Base-by-base conservation (phyloP, 345 rosid species). In the Toxicodendron radicans region DNA sequence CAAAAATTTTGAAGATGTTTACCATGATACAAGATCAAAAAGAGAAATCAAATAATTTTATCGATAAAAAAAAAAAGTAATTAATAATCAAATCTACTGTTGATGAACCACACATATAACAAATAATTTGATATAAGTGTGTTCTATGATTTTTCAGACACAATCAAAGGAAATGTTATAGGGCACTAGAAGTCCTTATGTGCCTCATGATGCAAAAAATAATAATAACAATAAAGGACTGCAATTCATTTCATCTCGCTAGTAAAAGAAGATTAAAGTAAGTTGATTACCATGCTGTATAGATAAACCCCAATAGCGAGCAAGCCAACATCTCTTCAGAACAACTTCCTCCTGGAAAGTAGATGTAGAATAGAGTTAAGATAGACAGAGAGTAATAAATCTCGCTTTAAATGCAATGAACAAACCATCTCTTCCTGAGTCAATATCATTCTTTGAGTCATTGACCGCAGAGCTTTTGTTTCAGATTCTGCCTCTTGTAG, bases 291-390 rank as follows among this genome's bases (percentile, higher is more conserved):
- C 98, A 83, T 90, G 92, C 58, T 88, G 86, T 20, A 88, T 94
- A 70, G 97, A 97, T 73, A 96, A 84, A 57, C 94, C 95, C 99
- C 97, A 86, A 81, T 93, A 91, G 64, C 98, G 95, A 75, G 99
- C 98, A 83, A 96, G 98, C 98, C 99, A 96, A 71, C 99, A 96
- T 83, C 98, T 93, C 91, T 93, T 96, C 83, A 96, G 75, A 70
- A 93, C 99, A 71, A 96, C 98, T 87, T 96, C 99, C 85, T 96
- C 99, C 99, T 96, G 80, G 23, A 81, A 58, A 59, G 51, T 27
- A 71, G 49, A 75, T 64, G 30, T 17, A 73, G 62, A 8, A 56
- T 21, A 56, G 3, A 61, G 49, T 84, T 65, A 84, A 73, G 58
- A 24, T 56, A 58, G 73, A 80, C 56, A 23, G 45, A 17, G 10